Conservation (phyloP, 2,329 filamentous ascomycete genomes). For the Nothophaeocryptopus gaeumannii region DNA sequence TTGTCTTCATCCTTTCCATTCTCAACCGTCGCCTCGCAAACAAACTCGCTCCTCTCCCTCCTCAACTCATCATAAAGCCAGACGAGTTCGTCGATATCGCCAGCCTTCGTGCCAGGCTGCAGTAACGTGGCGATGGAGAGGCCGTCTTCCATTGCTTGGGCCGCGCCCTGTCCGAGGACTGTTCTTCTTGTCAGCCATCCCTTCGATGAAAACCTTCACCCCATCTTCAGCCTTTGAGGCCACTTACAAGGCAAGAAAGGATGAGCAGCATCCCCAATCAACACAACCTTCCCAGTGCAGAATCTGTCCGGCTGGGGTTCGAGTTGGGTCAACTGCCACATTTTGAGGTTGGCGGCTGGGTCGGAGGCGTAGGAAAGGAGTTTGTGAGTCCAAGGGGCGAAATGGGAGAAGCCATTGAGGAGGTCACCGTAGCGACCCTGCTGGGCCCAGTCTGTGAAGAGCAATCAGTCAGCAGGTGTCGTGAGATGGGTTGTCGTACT, state of each 20-base stretch:
- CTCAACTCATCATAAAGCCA: constrained; percentile 50
- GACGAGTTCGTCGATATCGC: constrained; percentile 55
- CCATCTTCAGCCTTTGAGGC: no score
- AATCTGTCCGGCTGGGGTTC: constrained; percentile 42
- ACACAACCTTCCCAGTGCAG: constrained; percentile 43
- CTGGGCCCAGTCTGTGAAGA: no score
- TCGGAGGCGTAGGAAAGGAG: no score
- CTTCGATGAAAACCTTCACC: no score
- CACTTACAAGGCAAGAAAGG: constrained; percentile 54
- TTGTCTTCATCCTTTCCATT: constrained; percentile 10
- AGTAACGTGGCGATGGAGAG: constrained; percentile 58
- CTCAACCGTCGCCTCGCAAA: constrained; percentile 2
- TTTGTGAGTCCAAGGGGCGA: no score
- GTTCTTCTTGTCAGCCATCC: neutral
- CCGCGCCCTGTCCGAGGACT: constrained; percentile 62
- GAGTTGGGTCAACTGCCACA: constrained; percentile 64
- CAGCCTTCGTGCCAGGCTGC: constrained; percentile 40
- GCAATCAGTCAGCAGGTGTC: no score
- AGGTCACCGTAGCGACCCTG: no score
- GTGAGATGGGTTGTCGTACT: no score
- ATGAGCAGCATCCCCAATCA: constrained; percentile 67
- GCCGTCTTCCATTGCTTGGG: constrained; percentile 65
- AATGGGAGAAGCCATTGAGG: no score
- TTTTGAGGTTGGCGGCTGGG: constrained; percentile 40
- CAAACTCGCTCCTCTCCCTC: constrained; percentile 1